Evolutionary conservation across 495 filamentous ascomycete species (phyloP).

Genomic region (Daldinia childiae): DNA sequence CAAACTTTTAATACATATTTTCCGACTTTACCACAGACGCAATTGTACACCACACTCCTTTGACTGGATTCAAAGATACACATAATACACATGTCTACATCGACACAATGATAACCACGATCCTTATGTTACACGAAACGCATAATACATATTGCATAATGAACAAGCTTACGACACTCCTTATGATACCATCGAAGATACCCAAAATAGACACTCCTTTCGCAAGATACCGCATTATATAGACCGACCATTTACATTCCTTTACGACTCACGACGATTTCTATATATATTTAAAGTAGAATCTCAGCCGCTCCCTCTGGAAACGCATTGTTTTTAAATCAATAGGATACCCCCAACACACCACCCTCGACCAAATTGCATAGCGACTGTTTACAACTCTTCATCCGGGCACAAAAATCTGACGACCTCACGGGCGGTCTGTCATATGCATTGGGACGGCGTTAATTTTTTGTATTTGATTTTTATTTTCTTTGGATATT

Average conservation of each 20-base stretch:
- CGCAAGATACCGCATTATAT: conserved; percentile 49
- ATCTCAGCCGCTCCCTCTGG: conserved; percentile 47
- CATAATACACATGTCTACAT: conserved; percentile 46
- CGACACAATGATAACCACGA: conserved; percentile 57
- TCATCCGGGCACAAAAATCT: conserved; percentile 41
- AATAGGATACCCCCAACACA: conserved; percentile 43
- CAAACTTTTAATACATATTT: conserved; percentile 37
- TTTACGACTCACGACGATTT: conserved; percentile 51
- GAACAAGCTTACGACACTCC: conserved; percentile 57
- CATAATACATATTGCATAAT: conserved; percentile 54
- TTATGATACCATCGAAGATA: conserved; percentile 53
- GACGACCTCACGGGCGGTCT: conserved; percentile 44
- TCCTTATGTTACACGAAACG: conserved; percentile 53
- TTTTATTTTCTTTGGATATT: conserved; percentile 5
- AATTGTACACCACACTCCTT: conserved; percentile 60
- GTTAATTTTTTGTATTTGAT: conserved; percentile 38
- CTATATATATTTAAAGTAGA: conserved; percentile 46
- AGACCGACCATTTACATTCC: conserved; percentile 53
- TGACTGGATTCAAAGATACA: conserved; percentile 49
- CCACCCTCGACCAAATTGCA: conserved; percentile 60
- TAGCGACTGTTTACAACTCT: conserved; percentile 60
- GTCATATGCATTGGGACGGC: conserved; percentile 48
- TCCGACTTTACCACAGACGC: conserved; percentile 57
- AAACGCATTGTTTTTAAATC: conserved; percentile 47
- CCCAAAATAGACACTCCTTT: conserved; percentile 60